These are phyloP conservation scores for Diplocarpon mali DNA, from an alignment of 2,329 filamentous ascomycete genomes.

Conservation along the genomic window DNA sequence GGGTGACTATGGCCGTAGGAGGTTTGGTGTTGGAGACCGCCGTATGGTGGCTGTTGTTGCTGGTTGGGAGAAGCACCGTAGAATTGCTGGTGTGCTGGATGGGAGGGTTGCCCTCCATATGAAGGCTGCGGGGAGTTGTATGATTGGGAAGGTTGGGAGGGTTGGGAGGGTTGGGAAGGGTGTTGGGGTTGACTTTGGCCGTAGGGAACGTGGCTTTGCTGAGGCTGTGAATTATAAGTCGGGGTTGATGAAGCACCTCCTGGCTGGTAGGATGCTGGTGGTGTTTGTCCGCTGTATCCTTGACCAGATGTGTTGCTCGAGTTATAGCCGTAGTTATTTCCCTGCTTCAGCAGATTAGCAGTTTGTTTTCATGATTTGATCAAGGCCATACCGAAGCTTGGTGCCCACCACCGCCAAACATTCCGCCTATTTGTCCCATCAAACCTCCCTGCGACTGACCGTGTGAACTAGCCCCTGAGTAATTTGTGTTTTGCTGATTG, in stretches of 20 bases:
- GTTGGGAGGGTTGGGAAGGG: neutral
- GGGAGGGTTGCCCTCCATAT: constrained; percentile 1
- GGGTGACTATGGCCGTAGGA: constrained; percentile 14
- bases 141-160: constrained; percentile 2
- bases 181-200: constrained; percentile 7
- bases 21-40: constrained; percentile 19
- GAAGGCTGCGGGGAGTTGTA: constrained; percentile 5
- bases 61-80: constrained; percentile 10
- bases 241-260: constrained; percentile 10
- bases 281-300: constrained; percentile 50
- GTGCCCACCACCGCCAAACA: constrained; percentile 21
- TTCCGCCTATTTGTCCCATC: constrained; percentile 23
- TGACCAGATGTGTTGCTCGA: constrained; percentile 36
- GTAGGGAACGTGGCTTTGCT: constrained; percentile 6
- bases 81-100: constrained; percentile 1
- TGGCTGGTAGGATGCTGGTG: constrained; percentile 49
- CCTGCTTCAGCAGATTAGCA: constrained; percentile 14
- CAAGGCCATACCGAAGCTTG: constrained; percentile 14
- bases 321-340: constrained; percentile 53
- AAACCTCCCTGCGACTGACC: constrained; percentile 23
- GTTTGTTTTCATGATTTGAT: neutral
- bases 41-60: constrained; percentile 17
- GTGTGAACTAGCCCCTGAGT: constrained; percentile 27
- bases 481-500: constrained; percentile 29
- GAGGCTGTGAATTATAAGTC: constrained; percentile 7